These are phyloP conservation scores for Helicostylum pulchrum DNA, from an alignment of 192 early-diverging fungal genomes.

Conservation along the genomic window DNA sequence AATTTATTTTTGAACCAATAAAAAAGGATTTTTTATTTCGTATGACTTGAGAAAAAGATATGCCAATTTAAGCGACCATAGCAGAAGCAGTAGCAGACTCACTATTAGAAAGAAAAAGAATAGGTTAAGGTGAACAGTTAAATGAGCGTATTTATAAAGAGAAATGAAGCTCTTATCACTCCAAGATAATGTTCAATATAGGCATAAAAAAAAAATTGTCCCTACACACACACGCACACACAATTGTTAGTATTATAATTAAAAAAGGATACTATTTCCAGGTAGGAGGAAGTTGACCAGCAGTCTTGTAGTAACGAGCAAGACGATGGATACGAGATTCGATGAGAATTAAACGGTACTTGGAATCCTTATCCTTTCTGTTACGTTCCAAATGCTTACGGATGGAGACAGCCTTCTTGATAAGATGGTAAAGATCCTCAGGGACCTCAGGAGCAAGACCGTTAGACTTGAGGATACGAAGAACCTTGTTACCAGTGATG, in stretches of 20 bases:
- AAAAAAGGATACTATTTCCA: conserved; percentile 91
- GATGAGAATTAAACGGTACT: conserved; percentile 96
- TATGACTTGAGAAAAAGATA: no score
- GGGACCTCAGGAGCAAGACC: conserved; percentile 84
- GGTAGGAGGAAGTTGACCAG: conserved; percentile 92
- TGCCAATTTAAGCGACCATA: conserved; percentile 34
- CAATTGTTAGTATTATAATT: conserved; percentile 14
- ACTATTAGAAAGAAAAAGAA: background rate
- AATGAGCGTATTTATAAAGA: conserved; percentile 12
- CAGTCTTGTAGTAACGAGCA: conserved; percentile 97
- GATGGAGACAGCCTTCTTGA: conserved; percentile 99
- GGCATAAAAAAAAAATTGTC: background rate
- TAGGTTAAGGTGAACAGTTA: background rate
- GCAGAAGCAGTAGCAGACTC: conserved; percentile 45
- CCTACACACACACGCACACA: background rate
- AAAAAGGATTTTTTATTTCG: background rate
- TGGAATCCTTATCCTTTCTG: conserved; percentile 98
- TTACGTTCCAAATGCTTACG: conserved; percentile 98
- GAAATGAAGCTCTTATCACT: conserved; percentile 7
- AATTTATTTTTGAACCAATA: background rate
- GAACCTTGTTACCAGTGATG: conserved; percentile 99
- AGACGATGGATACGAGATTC: conserved; percentile 99
- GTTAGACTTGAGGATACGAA: conserved; percentile 97
- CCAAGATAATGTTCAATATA: conserved; percentile 28
- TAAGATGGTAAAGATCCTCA: conserved; percentile 98